These are phyloP conservation scores for Clavariopsis aquatica DNA, from an alignment of 495 filamentous ascomycete species.

Conservation along the genomic window DNA sequence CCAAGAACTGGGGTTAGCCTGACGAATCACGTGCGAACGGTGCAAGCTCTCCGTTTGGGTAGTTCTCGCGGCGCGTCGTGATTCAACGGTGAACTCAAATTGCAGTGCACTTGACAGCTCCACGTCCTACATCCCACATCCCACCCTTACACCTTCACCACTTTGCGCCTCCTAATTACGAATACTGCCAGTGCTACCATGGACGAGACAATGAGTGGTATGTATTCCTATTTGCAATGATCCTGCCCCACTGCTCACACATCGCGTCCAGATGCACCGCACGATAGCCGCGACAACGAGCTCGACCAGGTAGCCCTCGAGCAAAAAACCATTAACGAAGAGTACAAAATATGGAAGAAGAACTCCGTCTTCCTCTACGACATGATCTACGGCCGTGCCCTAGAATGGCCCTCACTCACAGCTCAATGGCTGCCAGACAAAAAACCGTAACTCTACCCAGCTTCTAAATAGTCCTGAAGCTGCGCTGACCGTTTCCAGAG, in stretches of 20 bases:
- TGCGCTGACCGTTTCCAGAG: conserved; percentile 46
- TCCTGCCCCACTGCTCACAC: neutral
- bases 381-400: conserved; percentile 64
- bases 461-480: neutral
- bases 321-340: conserved; percentile 90
- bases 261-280: conserved; percentile 39
- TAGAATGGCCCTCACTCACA: conserved; percentile 97
- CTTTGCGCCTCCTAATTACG: neutral
- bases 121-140: too few relatives aligned
- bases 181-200: conserved; percentile 14
- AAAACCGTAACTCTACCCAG: conserved; percentile 61
- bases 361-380: conserved; percentile 96
- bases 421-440: conserved; percentile 98
- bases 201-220: conserved; percentile 39
- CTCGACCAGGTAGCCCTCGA: conserved; percentile 73
- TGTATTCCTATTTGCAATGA: conserved; percentile 16
- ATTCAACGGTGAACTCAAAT: too few relatives aligned
- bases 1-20: neutral
- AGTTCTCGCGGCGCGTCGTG: conserved; percentile 1
- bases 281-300: conserved; percentile 47
- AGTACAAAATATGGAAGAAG: conserved; percentile 99
- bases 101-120: too few relatives aligned
- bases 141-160: neutral
- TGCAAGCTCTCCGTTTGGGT: neutral
- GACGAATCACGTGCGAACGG: neutral